Percentiles rank a stretch among this genome's conserved stretches.
phyloP scores from a whole-genome alignment of 371 early-diverging fungal genomes.

The Capillidium rhysosporum region DNA sequence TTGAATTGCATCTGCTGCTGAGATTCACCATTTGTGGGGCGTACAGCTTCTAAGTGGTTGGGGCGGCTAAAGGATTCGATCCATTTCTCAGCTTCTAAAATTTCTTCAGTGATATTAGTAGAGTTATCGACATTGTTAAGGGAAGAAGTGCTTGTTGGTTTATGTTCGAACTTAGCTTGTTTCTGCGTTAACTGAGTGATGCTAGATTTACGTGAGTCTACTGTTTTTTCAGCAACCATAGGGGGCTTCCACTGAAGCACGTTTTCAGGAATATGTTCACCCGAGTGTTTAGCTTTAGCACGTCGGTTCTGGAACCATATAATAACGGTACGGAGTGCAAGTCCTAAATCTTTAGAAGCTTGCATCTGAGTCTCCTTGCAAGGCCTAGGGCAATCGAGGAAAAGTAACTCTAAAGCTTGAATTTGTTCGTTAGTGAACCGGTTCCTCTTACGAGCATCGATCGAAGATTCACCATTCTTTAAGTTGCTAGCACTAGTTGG shows the following conservation, averaged over 20 bases:
- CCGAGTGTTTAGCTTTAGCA: constrained; percentile 59
- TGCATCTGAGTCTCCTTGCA: constrained; percentile 66
- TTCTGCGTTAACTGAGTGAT: no score
- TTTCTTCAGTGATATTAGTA: no score
- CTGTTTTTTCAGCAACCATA: not conserved
- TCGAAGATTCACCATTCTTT: no score
- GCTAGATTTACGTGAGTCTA: not conserved
- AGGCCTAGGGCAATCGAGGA: constrained; percentile 12
- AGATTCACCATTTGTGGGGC: no score
- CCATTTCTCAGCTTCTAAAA: no score
- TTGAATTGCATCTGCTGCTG: no score
- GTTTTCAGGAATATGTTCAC: constrained; percentile 1
- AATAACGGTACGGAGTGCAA: constrained; percentile 87
- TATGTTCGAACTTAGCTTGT: no score
- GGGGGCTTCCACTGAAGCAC: constrained; percentile 6
- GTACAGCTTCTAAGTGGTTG: no score
- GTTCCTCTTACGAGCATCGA: constrained; percentile 1
- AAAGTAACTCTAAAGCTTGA: constrained; percentile 1
- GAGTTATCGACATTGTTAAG: no score
- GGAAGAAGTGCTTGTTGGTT: no score
- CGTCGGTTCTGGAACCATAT: constrained; percentile 99
- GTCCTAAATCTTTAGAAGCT: constrained; percentile 64
- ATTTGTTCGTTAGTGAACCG: not conserved
- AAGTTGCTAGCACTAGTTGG: not conserved
- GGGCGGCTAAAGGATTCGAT: no score